Percentiles rank a stretch among this genome's conserved stretches.
phyloP scores from a whole-genome alignment of 805 yeast species.

The Starmerella davenportii region DNA sequence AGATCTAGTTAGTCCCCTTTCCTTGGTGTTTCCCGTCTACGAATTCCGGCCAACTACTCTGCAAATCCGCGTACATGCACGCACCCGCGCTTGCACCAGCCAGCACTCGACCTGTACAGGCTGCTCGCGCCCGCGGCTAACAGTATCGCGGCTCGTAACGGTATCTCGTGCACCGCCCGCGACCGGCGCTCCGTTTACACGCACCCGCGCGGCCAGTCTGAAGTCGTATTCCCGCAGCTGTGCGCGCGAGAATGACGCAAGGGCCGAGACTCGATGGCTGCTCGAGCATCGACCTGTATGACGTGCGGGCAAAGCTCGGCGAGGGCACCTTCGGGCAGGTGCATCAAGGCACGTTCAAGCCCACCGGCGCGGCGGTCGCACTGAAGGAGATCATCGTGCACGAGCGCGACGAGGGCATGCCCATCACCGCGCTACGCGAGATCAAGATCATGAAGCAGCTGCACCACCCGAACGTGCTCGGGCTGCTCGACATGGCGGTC shows the following conservation, averaged over 20 bases:
- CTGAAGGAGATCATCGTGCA: constrained; percentile 69
- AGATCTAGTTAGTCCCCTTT: no score
- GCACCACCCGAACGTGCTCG: constrained; percentile 53
- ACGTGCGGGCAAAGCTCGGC: constrained; percentile 33
- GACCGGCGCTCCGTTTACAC: no score
- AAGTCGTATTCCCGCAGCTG: no score
- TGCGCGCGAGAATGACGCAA: not conserved
- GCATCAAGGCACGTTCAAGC: constrained; percentile 44
- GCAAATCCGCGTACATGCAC: no score
- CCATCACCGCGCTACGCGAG: constrained; percentile 88
- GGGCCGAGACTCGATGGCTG: constrained; percentile 20
- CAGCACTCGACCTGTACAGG: no score
- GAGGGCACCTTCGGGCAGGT: constrained; percentile 87
- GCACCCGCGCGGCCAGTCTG: no score
- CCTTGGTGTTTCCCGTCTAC: no score
- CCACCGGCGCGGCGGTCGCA: constrained; percentile 55
- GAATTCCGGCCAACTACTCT: no score
- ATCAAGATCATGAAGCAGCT: constrained; percentile 61
- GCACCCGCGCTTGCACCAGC: no score
- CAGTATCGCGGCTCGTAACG: no score
- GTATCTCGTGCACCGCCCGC: no score
- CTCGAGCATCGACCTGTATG: constrained; percentile 22
- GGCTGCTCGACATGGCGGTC: constrained; percentile 61
- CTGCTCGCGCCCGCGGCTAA: no score
- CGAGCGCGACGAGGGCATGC: constrained; percentile 60